These are phyloP conservation scores for Scedosporium dehoogii DNA, from an alignment of 2,329 filamentous ascomycete genomes.

Conservation along the genomic window DNA sequence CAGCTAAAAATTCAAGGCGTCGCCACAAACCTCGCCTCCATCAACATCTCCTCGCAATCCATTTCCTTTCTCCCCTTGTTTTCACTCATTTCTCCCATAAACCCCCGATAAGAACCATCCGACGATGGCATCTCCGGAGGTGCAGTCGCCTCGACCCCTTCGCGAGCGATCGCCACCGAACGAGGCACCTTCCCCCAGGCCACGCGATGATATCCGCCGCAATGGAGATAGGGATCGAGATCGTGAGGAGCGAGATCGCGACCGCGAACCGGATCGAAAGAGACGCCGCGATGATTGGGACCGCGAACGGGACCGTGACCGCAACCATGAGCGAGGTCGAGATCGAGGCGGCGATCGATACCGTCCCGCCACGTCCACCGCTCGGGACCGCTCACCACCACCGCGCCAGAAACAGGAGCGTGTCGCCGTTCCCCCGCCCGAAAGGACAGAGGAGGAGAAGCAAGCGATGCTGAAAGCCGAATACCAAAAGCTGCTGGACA, in stretches of 20 bases:
- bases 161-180: conserved; percentile 7
- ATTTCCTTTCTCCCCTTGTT: background rate
- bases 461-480: conserved; percentile 83
- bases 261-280: conserved; percentile 15
- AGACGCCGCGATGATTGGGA: conserved; percentile 5
- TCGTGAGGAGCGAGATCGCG: conserved; percentile 11
- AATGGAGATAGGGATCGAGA: conserved; percentile 18
- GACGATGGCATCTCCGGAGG: conserved; percentile 36
- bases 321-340: conserved; percentile 23
- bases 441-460: conserved; percentile 67
- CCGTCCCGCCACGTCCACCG: conserved; percentile 27
- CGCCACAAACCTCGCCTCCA: background rate
- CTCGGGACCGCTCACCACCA: conserved; percentile 20
- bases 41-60: background rate
- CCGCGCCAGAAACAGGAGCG: conserved; percentile 12
- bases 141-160: conserved; percentile 11
- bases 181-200: conserved; percentile 3
- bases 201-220: conserved; percentile 25
- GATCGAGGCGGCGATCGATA: conserved; percentile 39
- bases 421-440: conserved; percentile 18
- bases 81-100: background rate
- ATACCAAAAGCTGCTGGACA: conserved; percentile 83
- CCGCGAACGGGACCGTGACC: conserved; percentile 4
- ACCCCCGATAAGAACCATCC: background rate
- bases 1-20: background rate